These are phyloP conservation scores for Entomortierella lignicola DNA, from an alignment of 192 early-diverging fungal species.

Conservation along the genomic window DNA sequence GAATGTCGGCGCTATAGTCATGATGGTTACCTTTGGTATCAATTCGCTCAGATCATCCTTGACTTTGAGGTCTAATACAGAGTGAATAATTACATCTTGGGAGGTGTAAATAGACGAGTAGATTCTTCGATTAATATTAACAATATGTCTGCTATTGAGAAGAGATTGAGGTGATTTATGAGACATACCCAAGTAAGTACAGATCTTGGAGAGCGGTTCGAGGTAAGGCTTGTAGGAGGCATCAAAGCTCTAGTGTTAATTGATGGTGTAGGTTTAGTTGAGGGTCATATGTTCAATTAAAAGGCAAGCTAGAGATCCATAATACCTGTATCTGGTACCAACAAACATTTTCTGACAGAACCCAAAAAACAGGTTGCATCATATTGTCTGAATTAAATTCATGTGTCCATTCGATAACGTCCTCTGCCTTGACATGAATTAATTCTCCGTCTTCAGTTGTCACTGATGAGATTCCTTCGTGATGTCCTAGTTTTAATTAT, in stretches of 20 bases:
- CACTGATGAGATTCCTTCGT: no score
- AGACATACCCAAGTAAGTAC: constrained; percentile 2
- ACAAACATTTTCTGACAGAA: constrained; percentile 18
- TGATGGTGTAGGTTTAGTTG: not conserved
- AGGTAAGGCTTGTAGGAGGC: not conserved
- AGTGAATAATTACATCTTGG: constrained; percentile 5
- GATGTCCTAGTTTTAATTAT: not conserved
- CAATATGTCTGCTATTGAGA: not conserved
- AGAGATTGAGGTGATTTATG: no score
- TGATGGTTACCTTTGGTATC: constrained; percentile 1
- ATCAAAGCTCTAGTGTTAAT: not conserved
- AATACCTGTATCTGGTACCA: constrained; percentile 41
- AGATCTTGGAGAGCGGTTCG: not conserved
- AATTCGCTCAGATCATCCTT: not conserved
- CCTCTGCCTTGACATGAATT: constrained; percentile 8
- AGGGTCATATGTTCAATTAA: not conserved
- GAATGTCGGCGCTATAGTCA: no score
- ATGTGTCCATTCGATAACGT: constrained; percentile 32
- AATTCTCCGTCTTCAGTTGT: not conserved
- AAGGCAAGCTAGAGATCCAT: not conserved
- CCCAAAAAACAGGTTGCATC: constrained; percentile 20
- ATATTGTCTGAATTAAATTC: constrained; percentile 10
- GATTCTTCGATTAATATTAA: not conserved
- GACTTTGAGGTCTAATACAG: not conserved
- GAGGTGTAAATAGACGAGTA: no score